Evolutionary conservation across 1,139 yeast genomes (phyloP).

Genomic region (Scheffersomyces segobiensis): DNA sequence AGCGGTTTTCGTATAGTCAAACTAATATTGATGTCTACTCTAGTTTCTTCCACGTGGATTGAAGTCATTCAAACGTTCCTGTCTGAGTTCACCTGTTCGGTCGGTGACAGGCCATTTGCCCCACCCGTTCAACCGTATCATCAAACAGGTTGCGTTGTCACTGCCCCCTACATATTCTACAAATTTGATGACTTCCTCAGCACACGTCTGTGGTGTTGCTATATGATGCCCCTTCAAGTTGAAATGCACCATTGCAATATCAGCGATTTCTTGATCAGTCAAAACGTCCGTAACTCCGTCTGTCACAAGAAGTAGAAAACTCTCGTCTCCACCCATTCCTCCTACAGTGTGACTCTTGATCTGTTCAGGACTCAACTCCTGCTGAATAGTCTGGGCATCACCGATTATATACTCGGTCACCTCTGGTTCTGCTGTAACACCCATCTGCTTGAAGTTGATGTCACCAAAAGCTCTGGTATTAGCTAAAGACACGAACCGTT

Average conservation of each 20-base stretch:
- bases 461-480: slow-evolving; percentile 96
- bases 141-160: slow-evolving; percentile 90
- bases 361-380: slow-evolving; percentile 39
- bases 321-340: slow-evolving; percentile 74
- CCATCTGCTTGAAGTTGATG: slow-evolving; percentile 71
- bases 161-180: slow-evolving; percentile 89
- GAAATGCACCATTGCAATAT: slow-evolving; percentile 72
- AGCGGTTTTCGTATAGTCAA: neutral
- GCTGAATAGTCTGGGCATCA: slow-evolving; percentile 35
- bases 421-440: slow-evolving; percentile 93
- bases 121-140: slow-evolving; percentile 85
- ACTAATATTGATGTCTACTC: neutral
- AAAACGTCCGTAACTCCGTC: slow-evolving; percentile 86
- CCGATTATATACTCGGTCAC: slow-evolving; percentile 67
- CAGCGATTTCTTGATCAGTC: slow-evolving; percentile 90
- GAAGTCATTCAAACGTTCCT: slow-evolving; percentile 61
- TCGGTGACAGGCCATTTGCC: slow-evolving; percentile 86
- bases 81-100: slow-evolving; percentile 79
- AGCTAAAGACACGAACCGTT: slow-evolving; percentile 79
- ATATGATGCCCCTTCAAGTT: slow-evolving; percentile 63
- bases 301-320: slow-evolving; percentile 72
- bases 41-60: slow-evolving; percentile 35
- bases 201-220: slow-evolving; percentile 85
- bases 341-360: slow-evolving; percentile 44
- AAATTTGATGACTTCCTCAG: slow-evolving; percentile 80